Conservation (phyloP, 345 rosid genomes). For the Eucalyptus albens region DNA sequence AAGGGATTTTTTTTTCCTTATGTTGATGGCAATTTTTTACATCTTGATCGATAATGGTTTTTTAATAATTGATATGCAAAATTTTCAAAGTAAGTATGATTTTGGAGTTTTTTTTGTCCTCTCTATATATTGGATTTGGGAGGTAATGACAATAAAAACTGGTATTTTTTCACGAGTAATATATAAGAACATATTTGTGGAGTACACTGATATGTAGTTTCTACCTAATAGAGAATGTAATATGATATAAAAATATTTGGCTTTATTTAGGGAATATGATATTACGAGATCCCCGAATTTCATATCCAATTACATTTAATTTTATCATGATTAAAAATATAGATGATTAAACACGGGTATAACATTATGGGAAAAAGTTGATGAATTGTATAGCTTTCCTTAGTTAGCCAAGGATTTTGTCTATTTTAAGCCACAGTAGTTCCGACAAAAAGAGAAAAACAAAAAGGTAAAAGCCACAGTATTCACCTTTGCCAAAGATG, state of each 20-base stretch:
- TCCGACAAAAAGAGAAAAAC: too few species aligned
- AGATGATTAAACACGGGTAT: not conserved
- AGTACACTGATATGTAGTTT: accelerated
- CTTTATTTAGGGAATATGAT: not conserved
- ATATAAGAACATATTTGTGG: not conserved
- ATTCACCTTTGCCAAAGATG: not conserved
- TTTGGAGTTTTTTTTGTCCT: not conserved
- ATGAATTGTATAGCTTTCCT: not conserved
- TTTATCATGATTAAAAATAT: not conserved
- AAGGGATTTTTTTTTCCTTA: not conserved
- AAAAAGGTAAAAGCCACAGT: not conserved
- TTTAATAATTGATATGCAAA: not conserved
- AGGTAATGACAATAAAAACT: not conserved
- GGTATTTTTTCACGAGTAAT: not conserved
- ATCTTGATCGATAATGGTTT: not conserved
- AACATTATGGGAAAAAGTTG: not conserved
- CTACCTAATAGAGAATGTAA: not conserved
- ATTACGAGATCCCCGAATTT: not conserved
- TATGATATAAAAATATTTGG: not conserved
- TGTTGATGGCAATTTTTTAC: not conserved
- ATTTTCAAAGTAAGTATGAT: not conserved
- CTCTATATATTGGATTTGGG: not conserved
- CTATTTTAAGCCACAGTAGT: not conserved
- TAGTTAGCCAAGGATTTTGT: not conserved
- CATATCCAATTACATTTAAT: not conserved